Evolutionary conservation across 805 yeast species (phyloP).

Genomic region (Lipomyces spencermartinsiae): DNA sequence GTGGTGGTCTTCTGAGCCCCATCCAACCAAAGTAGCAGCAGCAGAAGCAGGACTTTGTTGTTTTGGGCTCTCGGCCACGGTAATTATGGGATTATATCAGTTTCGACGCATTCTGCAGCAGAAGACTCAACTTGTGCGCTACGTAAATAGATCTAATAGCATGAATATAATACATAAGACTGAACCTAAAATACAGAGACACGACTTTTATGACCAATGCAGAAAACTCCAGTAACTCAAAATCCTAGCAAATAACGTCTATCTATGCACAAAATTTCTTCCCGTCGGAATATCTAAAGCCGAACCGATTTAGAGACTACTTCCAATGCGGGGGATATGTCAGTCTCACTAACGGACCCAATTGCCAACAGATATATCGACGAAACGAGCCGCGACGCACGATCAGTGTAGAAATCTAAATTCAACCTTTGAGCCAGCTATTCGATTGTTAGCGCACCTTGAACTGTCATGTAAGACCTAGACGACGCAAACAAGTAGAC

Average conservation of each 20-base stretch:
- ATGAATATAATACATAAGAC: too few relatives aligned
- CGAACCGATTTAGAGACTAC: constrained; percentile 22
- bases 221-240: background rate
- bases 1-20: too few relatives aligned
- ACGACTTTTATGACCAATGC: background rate
- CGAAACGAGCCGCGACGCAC: constrained; percentile 13
- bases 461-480: background rate
- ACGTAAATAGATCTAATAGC: too few relatives aligned
- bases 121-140: too few relatives aligned
- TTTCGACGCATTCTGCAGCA: too few relatives aligned
- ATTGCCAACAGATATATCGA: constrained; percentile 22
- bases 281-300: constrained; percentile 12
- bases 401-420: constrained; percentile 15
- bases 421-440: constrained; percentile 20
- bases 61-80: too few relatives aligned
- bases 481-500: background rate
- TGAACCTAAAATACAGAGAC: too few relatives aligned
- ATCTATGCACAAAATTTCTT: background rate
- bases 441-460: background rate
- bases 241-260: background rate
- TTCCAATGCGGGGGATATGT: constrained; percentile 25
- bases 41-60: too few relatives aligned
- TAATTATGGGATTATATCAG: too few relatives aligned
- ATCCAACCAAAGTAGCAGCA: too few relatives aligned
- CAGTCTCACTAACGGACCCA: constrained; percentile 19